phyloP scores from a whole-genome alignment of 2,329 filamentous ascomycete genomes.

The Monosporascus sp. region DNA sequence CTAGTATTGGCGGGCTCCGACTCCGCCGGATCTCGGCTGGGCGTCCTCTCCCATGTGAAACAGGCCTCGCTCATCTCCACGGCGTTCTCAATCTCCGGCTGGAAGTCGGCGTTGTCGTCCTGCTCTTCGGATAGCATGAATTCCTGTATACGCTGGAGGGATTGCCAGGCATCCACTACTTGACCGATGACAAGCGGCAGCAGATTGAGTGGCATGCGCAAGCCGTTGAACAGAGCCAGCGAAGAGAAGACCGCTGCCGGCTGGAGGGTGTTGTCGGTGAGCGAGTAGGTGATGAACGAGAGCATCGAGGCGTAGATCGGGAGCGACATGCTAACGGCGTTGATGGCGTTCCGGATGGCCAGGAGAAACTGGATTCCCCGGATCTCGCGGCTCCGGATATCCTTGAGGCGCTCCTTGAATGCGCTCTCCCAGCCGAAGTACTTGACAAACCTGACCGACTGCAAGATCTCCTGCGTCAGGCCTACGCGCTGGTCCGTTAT shows the following conservation, averaged over 20 bases:
- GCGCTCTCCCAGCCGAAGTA: slow-evolving; percentile 93
- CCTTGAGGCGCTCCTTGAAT: slow-evolving; percentile 70
- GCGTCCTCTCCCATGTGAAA: slow-evolving; percentile 81
- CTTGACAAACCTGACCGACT: slow-evolving; percentile 91
- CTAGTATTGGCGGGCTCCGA: slow-evolving; percentile 40
- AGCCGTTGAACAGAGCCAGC: slow-evolving; percentile 84
- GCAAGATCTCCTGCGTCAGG: slow-evolving; percentile 85
- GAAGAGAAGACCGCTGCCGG: slow-evolving; percentile 88
- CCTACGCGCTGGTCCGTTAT: slow-evolving; percentile 89
- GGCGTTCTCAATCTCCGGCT: slow-evolving; percentile 58
- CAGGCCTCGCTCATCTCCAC: slow-evolving; percentile 66
- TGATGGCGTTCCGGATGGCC: slow-evolving; percentile 78
- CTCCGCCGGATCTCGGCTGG: slow-evolving; percentile 47
- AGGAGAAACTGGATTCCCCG: slow-evolving; percentile 77
- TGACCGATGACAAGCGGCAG: slow-evolving; percentile 85
- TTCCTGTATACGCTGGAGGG: slow-evolving; percentile 78
- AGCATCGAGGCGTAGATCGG: slow-evolving; percentile 95
- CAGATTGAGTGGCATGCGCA: slow-evolving; percentile 85
- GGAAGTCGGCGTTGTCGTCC: slow-evolving; percentile 58
- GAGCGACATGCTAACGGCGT: slow-evolving; percentile 76
- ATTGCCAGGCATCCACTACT: slow-evolving; percentile 83
- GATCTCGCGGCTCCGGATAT: slow-evolving; percentile 73
- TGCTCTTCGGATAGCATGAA: slow-evolving; percentile 84
- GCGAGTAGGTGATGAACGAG: slow-evolving; percentile 77
- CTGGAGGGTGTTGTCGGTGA: slow-evolving; percentile 60